These are phyloP conservation scores for Aureobasidium zeae DNA, from an alignment of 2,329 filamentous ascomycete species.

Conservation along the genomic window DNA sequence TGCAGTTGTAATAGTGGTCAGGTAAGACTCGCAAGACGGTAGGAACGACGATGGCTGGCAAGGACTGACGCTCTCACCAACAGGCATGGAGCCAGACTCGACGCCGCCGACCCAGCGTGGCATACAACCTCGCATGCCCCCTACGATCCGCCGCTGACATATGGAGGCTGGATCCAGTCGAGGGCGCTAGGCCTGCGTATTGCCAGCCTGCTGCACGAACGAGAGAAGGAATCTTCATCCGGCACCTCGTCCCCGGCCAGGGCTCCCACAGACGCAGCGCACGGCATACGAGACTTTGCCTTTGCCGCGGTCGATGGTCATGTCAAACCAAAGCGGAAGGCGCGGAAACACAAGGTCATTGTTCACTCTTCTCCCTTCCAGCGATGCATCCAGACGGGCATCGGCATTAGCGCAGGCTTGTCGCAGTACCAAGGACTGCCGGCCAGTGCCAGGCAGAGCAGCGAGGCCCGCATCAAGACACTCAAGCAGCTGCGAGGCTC, in stretches of 20 bases:
- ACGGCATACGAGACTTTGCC: constrained; percentile 1
- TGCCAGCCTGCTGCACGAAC: constrained; percentile 54
- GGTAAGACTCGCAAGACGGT: too few species aligned
- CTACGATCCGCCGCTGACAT: constrained; percentile 91
- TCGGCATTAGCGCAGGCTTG: constrained; percentile 79
- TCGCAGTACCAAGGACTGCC: constrained; percentile 50
- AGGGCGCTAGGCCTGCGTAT: constrained; percentile 75
- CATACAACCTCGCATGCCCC: constrained; percentile 85
- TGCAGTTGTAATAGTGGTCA: constrained; percentile 42
- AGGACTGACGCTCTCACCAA: constrained; percentile 18
- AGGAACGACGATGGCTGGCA: too few species aligned
- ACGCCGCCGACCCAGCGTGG: constrained; percentile 92
- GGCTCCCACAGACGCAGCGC: neutral
- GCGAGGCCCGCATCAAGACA: constrained; percentile 23
- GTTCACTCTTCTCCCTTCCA: constrained; percentile 92
- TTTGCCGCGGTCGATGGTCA: constrained; percentile 20
- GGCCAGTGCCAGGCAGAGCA: constrained; percentile 22
- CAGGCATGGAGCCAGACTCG: constrained; percentile 85
- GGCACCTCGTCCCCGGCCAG: constrained; percentile 4
- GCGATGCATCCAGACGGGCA: constrained; percentile 83
- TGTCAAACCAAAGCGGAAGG: constrained; percentile 31
- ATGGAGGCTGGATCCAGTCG: constrained; percentile 85
- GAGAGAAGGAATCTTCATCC: constrained; percentile 38
- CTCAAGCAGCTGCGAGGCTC: constrained; percentile 26
- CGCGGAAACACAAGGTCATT: constrained; percentile 63